phyloP scores from a whole-genome alignment of 805 yeast species.

The Ogataea polymorpha region DNA sequence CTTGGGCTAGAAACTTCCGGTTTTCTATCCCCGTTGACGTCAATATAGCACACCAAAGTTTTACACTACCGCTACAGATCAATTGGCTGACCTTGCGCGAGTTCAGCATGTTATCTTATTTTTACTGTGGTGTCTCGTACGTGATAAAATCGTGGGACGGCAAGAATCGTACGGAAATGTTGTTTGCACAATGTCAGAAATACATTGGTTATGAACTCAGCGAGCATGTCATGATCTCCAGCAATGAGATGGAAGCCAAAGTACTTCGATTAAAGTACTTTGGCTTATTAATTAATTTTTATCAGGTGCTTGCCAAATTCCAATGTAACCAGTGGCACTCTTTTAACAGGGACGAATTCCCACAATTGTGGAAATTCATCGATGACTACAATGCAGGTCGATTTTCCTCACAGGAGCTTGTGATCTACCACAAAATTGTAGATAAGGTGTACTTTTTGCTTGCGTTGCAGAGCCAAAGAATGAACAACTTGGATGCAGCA shows the following conservation, averaged over 20 bases:
- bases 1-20: slow-evolving; percentile 9
- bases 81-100: slow-evolving; percentile 44
- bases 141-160: slow-evolving; percentile 36
- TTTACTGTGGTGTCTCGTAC: slow-evolving; percentile 41
- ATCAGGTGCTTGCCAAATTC: slow-evolving; percentile 38
- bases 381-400: slow-evolving; percentile 34
- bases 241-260: slow-evolving; percentile 25
- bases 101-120: slow-evolving; percentile 39
- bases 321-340: slow-evolving; percentile 15
- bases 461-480: slow-evolving; percentile 38
- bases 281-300: slow-evolving; percentile 32
- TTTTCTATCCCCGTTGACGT: slow-evolving; percentile 8
- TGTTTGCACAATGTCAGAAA: slow-evolving; percentile 36
- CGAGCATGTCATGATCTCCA: slow-evolving; percentile 11
- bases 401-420: slow-evolving; percentile 39
- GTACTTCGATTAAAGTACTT: slow-evolving; percentile 32
- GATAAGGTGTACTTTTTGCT: slow-evolving; percentile 39
- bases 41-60: background rate
- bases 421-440: slow-evolving; percentile 35
- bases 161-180: slow-evolving; percentile 33
- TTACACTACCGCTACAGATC: slow-evolving; percentile 27
- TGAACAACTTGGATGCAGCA: slow-evolving; percentile 37
- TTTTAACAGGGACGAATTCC: slow-evolving; percentile 7
- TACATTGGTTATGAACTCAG: slow-evolving; percentile 32
- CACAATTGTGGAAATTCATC: slow-evolving; percentile 31